Conservation (phyloP, 148 eudicot genomes). For the Linanthus parryae region DNA sequence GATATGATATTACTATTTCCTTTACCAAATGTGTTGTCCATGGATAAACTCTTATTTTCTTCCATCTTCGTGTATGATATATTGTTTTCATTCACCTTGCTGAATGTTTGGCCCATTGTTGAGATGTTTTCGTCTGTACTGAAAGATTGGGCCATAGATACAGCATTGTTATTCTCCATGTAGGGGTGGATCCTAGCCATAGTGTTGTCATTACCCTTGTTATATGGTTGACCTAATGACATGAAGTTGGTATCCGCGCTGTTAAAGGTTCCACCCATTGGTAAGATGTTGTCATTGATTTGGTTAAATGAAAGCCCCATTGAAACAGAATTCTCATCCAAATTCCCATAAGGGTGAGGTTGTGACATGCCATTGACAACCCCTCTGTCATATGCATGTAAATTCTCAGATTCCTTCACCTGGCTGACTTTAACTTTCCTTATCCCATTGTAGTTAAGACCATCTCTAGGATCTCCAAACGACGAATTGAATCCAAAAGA, state of each 20-base stretch:
- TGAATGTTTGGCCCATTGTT: conserved; percentile 40
- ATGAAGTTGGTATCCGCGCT: conserved; percentile 4
- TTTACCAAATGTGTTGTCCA: conserved; percentile 34
- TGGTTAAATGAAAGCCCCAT: conserved; percentile 39
- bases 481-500: conserved; percentile 32
- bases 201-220: conserved; percentile 5
- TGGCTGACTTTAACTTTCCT: conserved; percentile 71
- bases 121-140: conserved; percentile 11
- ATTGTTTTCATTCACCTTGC: neutral
- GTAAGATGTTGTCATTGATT: conserved; percentile 19
- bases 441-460: conserved; percentile 42
- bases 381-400: conserved; percentile 23
- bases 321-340: conserved; percentile 28
- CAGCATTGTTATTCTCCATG: conserved; percentile 12
- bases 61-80: neutral
- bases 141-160: conserved; percentile 27
- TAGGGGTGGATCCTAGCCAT: neutral
- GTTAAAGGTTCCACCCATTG: conserved; percentile 8
- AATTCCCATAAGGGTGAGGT: conserved; percentile 27
- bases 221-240: conserved; percentile 13
- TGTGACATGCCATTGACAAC: conserved; percentile 24
- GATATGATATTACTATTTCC: conserved; percentile 54
- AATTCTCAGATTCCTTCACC: conserved; percentile 48
- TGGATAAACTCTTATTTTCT: conserved; percentile 19
- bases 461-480: conserved; percentile 35